Conservation (phyloP, 2,329 filamentous ascomycete genomes). For the Rutstroemia sp. region DNA sequence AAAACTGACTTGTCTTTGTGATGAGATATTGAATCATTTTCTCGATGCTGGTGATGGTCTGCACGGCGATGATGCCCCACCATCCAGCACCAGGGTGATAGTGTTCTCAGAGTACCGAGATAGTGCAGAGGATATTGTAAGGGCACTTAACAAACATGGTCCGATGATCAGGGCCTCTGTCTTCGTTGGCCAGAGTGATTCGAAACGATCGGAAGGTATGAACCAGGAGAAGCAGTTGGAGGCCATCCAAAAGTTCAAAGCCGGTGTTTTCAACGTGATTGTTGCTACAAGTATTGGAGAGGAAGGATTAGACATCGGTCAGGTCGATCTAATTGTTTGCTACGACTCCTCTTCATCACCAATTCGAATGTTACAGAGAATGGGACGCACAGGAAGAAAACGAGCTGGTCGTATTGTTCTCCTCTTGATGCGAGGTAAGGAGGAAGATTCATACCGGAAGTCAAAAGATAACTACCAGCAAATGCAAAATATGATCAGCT, state of each 20-base stretch:
- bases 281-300: constrained; percentile 98
- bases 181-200: constrained; percentile 89
- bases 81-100: constrained; percentile 75
- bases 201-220: constrained; percentile 91
- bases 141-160: constrained; percentile 71
- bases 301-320: constrained; percentile 96
- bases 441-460: constrained; percentile 78
- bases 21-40: constrained; percentile 85
- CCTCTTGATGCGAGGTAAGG: constrained; percentile 88
- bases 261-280: constrained; percentile 82
- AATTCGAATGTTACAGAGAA: constrained; percentile 95
- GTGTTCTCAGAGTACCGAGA: constrained; percentile 94
- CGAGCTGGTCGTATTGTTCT: constrained; percentile 81
- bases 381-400: constrained; percentile 94
- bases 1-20: constrained; percentile 77
- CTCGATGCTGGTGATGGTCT: constrained; percentile 68
- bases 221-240: constrained; percentile 84
- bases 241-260: constrained; percentile 81
- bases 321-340: constrained; percentile 94
- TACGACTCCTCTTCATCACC: constrained; percentile 95
- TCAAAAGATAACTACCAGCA: constrained; percentile 92
- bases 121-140: constrained; percentile 88
- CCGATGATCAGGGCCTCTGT: constrained; percentile 86
- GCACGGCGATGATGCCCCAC: constrained; percentile 33
- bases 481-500: constrained; percentile 89